These are phyloP conservation scores for Skeletonema potamos DNA, from an alignment of 108 stramenopile genomes.

Conservation along the genomic window DNA sequence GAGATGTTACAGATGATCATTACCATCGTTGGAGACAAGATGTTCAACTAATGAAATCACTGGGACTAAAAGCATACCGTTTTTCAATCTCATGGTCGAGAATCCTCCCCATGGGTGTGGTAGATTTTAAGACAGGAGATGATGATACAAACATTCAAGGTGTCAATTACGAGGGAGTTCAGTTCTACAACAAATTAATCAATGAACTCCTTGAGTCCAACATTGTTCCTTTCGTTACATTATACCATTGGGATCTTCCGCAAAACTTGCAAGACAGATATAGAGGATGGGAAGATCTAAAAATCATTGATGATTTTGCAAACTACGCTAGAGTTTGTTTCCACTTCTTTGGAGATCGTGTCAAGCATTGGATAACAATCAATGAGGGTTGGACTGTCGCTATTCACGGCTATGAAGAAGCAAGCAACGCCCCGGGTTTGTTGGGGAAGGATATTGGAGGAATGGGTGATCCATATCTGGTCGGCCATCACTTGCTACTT, in stretches of 20 bases:
- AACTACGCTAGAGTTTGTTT: constrained; percentile 91
- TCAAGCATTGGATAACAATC: constrained; percentile 92
- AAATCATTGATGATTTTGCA: constrained; percentile 73
- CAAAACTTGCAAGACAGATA: constrained; percentile 78
- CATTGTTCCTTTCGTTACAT: constrained; percentile 88
- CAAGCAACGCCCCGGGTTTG: constrained; percentile 86
- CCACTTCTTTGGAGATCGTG: constrained; percentile 86
- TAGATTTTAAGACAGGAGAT: constrained; percentile 19
- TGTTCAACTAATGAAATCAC: constrained; percentile 68
- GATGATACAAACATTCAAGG: constrained; percentile 20
- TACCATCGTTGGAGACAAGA: constrained; percentile 88
- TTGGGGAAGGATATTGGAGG: constrained; percentile 23
- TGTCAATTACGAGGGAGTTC: constrained; percentile 75
- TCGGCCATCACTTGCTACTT: constrained; percentile 82
- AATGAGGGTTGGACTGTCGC: constrained; percentile 93
- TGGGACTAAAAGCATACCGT: constrained; percentile 90
- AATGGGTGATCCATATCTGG: constrained; percentile 61
- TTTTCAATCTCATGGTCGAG: constrained; percentile 93
- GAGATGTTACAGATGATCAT: constrained; percentile 87
- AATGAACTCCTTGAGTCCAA: constrained; percentile 71
- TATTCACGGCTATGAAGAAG: constrained; percentile 84
- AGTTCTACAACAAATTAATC: constrained; percentile 88
- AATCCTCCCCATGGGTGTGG: constrained; percentile 80
- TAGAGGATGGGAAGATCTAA: constrained; percentile 72
- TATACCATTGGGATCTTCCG: constrained; percentile 97